Base-by-base conservation (phyloP, 2,329 filamentous ascomycete genomes). In the Myrmaecium sp. region DNA sequence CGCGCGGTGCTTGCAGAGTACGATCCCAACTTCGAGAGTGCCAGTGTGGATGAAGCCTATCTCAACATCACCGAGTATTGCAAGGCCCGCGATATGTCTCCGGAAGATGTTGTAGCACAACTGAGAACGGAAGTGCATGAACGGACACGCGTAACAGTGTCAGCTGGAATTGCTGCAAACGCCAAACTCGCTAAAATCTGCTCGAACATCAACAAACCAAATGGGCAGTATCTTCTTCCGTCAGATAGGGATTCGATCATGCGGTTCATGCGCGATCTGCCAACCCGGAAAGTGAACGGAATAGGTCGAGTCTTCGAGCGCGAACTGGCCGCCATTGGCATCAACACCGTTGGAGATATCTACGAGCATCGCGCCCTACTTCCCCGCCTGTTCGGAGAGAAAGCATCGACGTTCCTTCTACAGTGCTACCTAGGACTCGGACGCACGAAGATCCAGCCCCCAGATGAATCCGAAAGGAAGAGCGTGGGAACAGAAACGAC, bases 21-120 rank as follows among this genome's bases (percentile, higher is more conserved):
- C 43, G 89, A 98, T 42, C 69, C 81, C 0, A 65, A 79, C 2
- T 98, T 92, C 39, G 82, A 95, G 49, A 91, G 79, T 40, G 82
- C 86, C 1, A 93, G 83, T 45, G 84, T 93, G 36, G 89, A 98
- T 40, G 89, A 98, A 50, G 89, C 89, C 1, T 98, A 94, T 45
- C 60, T 98, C 15, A 95, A 98, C 41, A 79, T 98, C 31, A 95
- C 89, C 1, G 60, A 49, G 26, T 95, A 92, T 46, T 93, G 86
- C 43, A 39, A 56, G 7, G 65, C 71, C 17, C 73, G 84, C 34
- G 44, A 65, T 7, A 62, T 86, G 45, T 59, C 53, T 0, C 74
- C 86, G 0, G 73, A 76, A 23, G 74, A 81, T 16, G 79, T 64
- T 0, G 78, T 94, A 8, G 62, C 70, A 23, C 72, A 84, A 39